Base-by-base conservation (phyloP, 2,329 filamentous ascomycete species). In the Talaromyces marneffei region DNA sequence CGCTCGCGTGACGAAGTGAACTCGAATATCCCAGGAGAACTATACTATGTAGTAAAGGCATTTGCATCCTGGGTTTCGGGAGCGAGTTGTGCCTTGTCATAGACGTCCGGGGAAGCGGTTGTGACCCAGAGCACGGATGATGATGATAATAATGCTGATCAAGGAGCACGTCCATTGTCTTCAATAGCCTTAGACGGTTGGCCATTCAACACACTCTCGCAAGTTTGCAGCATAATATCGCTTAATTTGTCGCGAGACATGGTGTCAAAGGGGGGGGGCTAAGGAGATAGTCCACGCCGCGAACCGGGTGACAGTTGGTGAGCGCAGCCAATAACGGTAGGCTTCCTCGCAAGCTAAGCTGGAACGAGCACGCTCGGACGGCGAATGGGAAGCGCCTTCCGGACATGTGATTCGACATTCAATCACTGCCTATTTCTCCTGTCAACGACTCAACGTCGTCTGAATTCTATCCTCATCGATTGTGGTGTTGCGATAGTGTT, bases 331-430 rank as follows among this genome's bases (percentile, higher is more conserved):
- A 52, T 48, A 16, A 23, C 40, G 3, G 20, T 9, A 18, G 20
- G 40, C 20, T 9, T 5, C 3, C 9, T 4, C 1, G 23, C 40
- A 14, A 20, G 18, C 42, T 46, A 46, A 23, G 23, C 42, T 27
- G 42, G 27, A 31, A 20, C 27, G 14, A 18, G n/a, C 48, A n/a
- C n/a, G 48, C 48, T 52, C 29, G 48, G 48, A 52, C 48, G 48
- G 48, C 48, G 48, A 33, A 52, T 52, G 48, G 50, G 50, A 40
- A 59, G 23, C 35, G 35, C 35, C 48, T 58, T 35, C 55, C 60
- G 54, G 29, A 60, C 61, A 63, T 63, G 57, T 63, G 61, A 63
- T 63, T 57, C n/a, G 57, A 23, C n/a, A 27, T 16, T 23, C 27
- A 35, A n/a, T n/a, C n/a, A n/a, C n/a, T n/a, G n/a, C n/a, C n/a